These are phyloP conservation scores for Thraustotheca clavata DNA, from an alignment of 352 stramenopile species.

Conservation along the genomic window DNA sequence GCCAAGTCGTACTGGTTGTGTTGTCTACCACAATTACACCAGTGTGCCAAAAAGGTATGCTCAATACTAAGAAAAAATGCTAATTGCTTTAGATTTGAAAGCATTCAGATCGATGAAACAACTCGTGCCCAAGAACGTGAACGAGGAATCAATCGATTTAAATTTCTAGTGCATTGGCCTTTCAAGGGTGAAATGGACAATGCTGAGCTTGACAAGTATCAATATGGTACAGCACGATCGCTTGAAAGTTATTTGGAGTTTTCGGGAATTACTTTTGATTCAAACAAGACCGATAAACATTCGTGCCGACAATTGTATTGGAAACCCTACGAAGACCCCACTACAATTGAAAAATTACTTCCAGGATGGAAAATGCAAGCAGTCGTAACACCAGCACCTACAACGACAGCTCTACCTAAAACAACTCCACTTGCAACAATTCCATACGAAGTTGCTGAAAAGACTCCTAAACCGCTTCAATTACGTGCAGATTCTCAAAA, in stretches of 20 bases:
- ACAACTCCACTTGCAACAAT: neutral
- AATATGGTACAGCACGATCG: slow-evolving; percentile 9
- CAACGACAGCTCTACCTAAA: neutral
- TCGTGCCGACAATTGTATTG: slow-evolving; percentile 22
- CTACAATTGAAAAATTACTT: neutral
- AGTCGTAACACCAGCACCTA: neutral
- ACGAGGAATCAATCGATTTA: slow-evolving; percentile 14
- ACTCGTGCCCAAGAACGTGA: neutral
- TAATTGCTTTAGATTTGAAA: slow-evolving; percentile 1
- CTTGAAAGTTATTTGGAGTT: slow-evolving; percentile 20
- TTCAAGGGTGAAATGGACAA: slow-evolving; percentile 13
- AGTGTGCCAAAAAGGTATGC: slow-evolving; percentile 1
- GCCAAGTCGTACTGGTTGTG: slow-evolving; percentile 36
- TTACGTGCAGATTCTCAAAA: neutral
- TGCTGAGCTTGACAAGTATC: slow-evolving; percentile 19
- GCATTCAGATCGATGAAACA: slow-evolving; percentile 1
- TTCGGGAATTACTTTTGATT: slow-evolving; percentile 21
- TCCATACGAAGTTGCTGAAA: neutral
- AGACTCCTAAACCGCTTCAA: neutral
- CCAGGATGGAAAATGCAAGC: slow-evolving; percentile 12
- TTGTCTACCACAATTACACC: slow-evolving; percentile 47
- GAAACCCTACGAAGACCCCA: slow-evolving; percentile 9
- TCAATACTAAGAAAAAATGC: no score
- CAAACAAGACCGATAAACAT: slow-evolving; percentile 8
- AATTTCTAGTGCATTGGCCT: slow-evolving; percentile 12